Evolutionary conservation across 176 grass and related monocot species (phyloP).

Genomic region (Avena sativa): DNA sequence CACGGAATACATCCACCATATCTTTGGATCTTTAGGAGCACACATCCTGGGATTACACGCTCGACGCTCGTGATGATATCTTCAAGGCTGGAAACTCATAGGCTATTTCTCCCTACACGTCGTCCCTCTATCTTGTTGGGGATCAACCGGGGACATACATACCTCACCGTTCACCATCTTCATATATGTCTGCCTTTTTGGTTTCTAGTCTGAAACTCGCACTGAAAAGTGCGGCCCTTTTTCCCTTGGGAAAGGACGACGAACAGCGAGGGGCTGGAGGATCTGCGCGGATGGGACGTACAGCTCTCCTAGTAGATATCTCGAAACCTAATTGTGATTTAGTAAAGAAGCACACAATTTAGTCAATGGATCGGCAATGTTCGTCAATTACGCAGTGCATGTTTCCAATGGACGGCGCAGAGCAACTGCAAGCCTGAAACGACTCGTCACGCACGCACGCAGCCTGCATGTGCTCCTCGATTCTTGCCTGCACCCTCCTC

Average conservation of each 20-base stretch:
- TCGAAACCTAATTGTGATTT: not conserved
- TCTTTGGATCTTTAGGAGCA: too few species aligned
- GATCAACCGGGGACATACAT: not conserved
- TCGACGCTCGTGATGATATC: not conserved
- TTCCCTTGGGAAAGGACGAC: not conserved
- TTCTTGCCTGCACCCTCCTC: too few species aligned
- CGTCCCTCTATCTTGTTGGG: not conserved
- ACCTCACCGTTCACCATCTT: not conserved
- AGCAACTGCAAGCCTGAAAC: too few species aligned
- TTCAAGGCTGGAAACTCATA: not conserved
- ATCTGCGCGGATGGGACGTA: not conserved
- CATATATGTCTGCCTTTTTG: not conserved
- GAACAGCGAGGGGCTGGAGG: not conserved
- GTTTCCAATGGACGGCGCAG: too few species aligned
- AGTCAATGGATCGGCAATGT: too few species aligned
- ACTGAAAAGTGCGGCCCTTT: too few species aligned
- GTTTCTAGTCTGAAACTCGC: not conserved
- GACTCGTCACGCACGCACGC: too few species aligned
- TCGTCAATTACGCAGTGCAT: too few species aligned
- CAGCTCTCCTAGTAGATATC: not conserved
- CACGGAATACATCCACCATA: not conserved
- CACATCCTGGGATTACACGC: not conserved
- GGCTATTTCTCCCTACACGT: not conserved
- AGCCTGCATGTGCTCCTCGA: too few species aligned
- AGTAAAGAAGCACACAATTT: too few species aligned